Evolutionary conservation across 2,329 filamentous ascomycete species (phyloP), one percentile per base, ranked within the genome.

Genomic region (Verticillium dahliae): DNA sequence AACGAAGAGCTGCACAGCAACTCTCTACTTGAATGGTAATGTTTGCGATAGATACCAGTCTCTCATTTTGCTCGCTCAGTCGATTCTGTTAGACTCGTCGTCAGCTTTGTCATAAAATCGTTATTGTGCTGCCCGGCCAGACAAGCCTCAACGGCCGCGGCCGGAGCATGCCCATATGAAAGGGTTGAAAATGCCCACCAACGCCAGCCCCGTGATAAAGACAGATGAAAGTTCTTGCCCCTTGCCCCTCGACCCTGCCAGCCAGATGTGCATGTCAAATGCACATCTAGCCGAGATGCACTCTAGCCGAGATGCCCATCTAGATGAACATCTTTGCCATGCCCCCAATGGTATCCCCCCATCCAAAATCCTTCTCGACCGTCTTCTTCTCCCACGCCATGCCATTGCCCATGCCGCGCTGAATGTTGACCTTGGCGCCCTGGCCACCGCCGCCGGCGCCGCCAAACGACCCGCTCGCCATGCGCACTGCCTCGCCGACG

Each of bases 401-500:
- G 6, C 67, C 71, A 55, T 68, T 73, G 37, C 69, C 67, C 55
- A 67, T 70, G 60, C 70, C 71, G 54, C 69, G 74, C 67, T 78
- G 72, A 61, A 80, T 66, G 59, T 66, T 65, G 15, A 72, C 70
- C 18, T 70, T 63, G 6, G 66, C 65, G 37, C 65, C 63, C 33
- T 67, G 62, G 38, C 66, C 27, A 31, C 27, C 27, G 27, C 27
- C 27, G 27, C 18, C 18, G 18, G 3, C 65, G 11, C 67, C 65
- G 41, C 65, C 66, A 39, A 69, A 69, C 56, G 69, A 63, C 54
- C 71, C 74, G 39, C 74, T 74, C 5, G 81, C 82, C 79, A 85
- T 81, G 67, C 79, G 77, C 61, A 85, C 76, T 54, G 83, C 83
- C 69, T 86, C 83, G 65, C 80, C 76, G 45, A 85, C 78, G 35